These are phyloP conservation scores for Cryptosporidium parvum DNA, from an alignment of 169 alveolate genomes.

Conservation along the genomic window DNA sequence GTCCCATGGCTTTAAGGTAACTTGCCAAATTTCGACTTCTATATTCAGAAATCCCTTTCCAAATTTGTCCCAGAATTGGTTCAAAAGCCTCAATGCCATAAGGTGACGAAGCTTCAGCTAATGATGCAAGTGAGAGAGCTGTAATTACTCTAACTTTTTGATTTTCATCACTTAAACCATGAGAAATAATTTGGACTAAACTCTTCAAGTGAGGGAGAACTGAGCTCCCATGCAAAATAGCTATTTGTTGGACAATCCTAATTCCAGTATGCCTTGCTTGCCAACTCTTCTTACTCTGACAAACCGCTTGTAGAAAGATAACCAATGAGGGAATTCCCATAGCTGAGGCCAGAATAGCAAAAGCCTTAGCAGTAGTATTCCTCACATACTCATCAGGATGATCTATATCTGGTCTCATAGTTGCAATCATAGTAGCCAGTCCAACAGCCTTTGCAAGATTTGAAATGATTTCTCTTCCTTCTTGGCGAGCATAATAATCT, in stretches of 20 bases:
- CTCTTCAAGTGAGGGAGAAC: constrained; percentile 97
- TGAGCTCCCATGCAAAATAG: constrained; percentile 98
- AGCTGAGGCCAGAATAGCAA: constrained; percentile 99
- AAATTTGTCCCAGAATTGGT: constrained; percentile 95
- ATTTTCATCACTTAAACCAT: constrained; percentile 96
- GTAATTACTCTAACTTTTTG: constrained; percentile 97
- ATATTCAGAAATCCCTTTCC: constrained; percentile 98
- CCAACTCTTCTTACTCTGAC: constrained; percentile 97
- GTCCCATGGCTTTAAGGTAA: constrained; percentile 97
- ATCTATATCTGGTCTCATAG: constrained; percentile 99
- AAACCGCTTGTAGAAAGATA: constrained; percentile 98
- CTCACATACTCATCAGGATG: constrained; percentile 99
- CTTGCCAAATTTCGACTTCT: constrained; percentile 98
- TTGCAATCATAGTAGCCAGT: constrained; percentile 99
- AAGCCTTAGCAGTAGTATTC: constrained; percentile 98
- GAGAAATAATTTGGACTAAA: constrained; percentile 96
- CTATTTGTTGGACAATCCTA: constrained; percentile 97
- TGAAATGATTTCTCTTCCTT: constrained; percentile 97
- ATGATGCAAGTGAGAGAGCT: constrained; percentile 98
- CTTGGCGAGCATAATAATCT: constrained; percentile 99
- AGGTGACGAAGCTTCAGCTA: constrained; percentile 99
- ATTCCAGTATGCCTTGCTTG: constrained; percentile 99
- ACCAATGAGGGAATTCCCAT: constrained; percentile 97
- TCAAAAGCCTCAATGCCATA: constrained; percentile 99
- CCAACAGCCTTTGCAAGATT: constrained; percentile 98